Base-by-base conservation (phyloP, 352 stramenopile genomes). In the Phytophthora pseudosyringae region DNA sequence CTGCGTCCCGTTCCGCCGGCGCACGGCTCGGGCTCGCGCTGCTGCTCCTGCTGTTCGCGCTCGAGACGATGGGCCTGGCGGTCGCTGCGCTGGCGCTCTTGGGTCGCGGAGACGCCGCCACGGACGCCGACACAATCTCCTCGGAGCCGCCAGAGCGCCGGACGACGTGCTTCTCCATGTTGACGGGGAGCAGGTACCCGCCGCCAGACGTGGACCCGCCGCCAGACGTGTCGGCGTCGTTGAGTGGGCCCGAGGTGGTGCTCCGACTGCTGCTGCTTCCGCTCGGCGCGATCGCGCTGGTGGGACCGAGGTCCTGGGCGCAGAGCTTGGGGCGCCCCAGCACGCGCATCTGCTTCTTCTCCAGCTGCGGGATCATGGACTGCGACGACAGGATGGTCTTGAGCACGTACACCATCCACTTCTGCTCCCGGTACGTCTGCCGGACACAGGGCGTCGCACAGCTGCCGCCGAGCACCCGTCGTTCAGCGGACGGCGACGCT, bases 321-420 rank as follows among this genome's bases (percentile, higher is more conserved):
- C 81, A 86, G 2, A 86, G 51, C 25, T 79, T 83, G 7, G 83
- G 73, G 3, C 66, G 44, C 0, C 80, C 84, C n/a, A 93, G 74
- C 1, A 66, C 53, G 0, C 78, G 73, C 50, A 90, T 78, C 35
- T 88, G 75, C 52, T 91, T 91, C 67, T 89, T 91, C 32, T 93
- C 81, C 10, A 93, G 72, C 35, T 73, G 65, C 18, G 81, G 80
- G 35, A 88, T 77, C 80, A 91, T 90, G 4, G 65, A 64, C 16
- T 81, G 69, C 0, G 78, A 90, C 8, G 84, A 93, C 3, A 91
- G 61, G 32, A 77, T 83, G 13, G 84, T 85, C 48, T 90, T 89
- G 28, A 93, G 68, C 38, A 90, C 61, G 44, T 87, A 90, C 29
- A 88, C 67, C 61, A 77, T 86, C 84, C 84, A 93, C 36, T 87